phyloP scores from a whole-genome alignment of 371 early-diverging fungal species.

The Scutellospora calospora region DNA sequence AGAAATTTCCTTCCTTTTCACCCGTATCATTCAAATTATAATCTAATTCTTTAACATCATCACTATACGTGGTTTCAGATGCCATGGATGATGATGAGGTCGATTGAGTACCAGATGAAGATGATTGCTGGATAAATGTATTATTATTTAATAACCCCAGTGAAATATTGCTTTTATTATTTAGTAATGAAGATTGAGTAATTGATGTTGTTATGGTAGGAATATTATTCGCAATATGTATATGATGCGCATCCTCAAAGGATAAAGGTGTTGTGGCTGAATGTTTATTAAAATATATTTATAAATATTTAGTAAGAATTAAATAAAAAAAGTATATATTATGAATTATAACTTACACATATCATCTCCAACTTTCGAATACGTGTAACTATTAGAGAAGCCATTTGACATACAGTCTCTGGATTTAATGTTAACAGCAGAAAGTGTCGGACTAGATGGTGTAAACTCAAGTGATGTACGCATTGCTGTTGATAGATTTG shows the following conservation, averaged over 20 bases:
- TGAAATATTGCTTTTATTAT: background rate
- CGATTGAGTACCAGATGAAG: background rate
- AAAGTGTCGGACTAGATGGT: slow-evolving; percentile 5
- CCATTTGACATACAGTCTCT: background rate
- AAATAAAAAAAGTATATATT: too few species aligned
- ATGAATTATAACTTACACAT: background rate
- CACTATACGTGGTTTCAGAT: slow-evolving; percentile 29
- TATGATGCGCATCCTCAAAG: slow-evolving; percentile 40
- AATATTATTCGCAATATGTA: slow-evolving; percentile 17
- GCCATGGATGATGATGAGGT: slow-evolving; percentile 6
- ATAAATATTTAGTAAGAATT: too few species aligned
- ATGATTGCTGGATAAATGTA: background rate
- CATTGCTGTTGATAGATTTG: slow-evolving; percentile 35
- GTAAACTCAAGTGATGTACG: slow-evolving; percentile 19
- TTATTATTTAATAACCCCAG: background rate
- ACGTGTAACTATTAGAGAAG: background rate
- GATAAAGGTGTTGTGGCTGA: slow-evolving; percentile 26
- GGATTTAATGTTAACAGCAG: slow-evolving; percentile 10
- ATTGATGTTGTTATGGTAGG: background rate
- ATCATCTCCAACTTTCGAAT: background rate
- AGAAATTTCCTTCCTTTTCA: slow-evolving; percentile 39
- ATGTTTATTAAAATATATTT: background rate
- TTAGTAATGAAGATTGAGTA: background rate
- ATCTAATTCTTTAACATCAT: background rate
- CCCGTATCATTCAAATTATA: background rate